Base-by-base conservation (phyloP, 345 rosid genomes). In the Lepidium aucheri region DNA sequence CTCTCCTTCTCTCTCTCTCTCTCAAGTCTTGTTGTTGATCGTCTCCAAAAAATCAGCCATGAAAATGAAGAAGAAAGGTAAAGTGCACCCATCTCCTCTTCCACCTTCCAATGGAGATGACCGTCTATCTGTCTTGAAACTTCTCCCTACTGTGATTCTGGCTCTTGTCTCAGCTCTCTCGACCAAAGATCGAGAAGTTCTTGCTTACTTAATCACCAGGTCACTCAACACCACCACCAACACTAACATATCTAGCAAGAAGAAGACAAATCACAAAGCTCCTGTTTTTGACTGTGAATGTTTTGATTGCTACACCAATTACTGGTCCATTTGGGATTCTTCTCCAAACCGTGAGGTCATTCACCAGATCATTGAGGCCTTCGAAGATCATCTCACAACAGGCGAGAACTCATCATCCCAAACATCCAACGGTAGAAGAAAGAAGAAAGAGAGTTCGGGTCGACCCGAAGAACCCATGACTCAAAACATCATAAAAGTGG, bases 251-350 rank as follows among this genome's bases (percentile, higher is more conserved):
- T 40, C 75, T 0, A 40, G 68, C 20, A 40, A 58, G 7, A 68
- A 28, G 35, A 39, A 40, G 38, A 33, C 1, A 60, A 13, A 18
- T 9, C 86, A 81, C 24, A 73, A 69, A 66, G 44, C 82, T 9
- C 88, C 90, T 0, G 12, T 63, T n/a, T 83, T 82, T 24, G 78
- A 78, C 8, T 92, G 98, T 40, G 88, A 78, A 34, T 92, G 93
- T 57, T 92, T 92, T 39, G 86, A 83, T 63, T 92, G 98, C 44
- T 89, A 92, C 69, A 79, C 81, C 0, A 83, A 84, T 71, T 92
- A 77, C 78, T 92, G 98, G 98, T 72, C 69, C 67, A 45, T 84
- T 3, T 92, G 97, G 98, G 97, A 92, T 73, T 87, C 87, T 2
- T 89, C 95, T 0, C 73, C 85, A 1, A 86, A 83, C 65, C 84